Conservation (phyloP, 192 early-diverging fungal species). For the Backusella mclennaniae region DNA sequence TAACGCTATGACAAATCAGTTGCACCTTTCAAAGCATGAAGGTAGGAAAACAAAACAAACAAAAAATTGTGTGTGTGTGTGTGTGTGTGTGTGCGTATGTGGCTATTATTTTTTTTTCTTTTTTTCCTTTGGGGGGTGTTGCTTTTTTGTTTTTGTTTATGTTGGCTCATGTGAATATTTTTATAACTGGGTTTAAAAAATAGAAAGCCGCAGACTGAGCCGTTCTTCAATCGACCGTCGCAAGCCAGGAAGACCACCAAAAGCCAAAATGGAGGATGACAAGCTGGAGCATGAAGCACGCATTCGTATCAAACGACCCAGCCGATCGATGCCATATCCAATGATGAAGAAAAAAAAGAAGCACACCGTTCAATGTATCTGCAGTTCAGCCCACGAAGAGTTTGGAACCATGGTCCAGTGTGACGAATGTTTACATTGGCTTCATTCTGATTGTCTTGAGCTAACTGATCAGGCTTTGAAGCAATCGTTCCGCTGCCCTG, state of each 20-base stretch:
- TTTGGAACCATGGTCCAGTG: slow-evolving; percentile 71
- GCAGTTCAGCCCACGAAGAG: slow-evolving; percentile 42
- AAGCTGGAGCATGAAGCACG: not conserved
- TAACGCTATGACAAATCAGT: not conserved
- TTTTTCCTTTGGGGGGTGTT: not conserved
- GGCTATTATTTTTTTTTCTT: not conserved
- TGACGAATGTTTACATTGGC: slow-evolving; percentile 68
- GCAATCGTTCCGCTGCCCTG: slow-evolving; percentile 62
- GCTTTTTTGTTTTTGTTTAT: slow-evolving; percentile 1
- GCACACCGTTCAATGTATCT: slow-evolving; percentile 51
- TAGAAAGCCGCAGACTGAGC: not conserved
- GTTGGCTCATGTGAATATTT: slow-evolving; percentile 9
- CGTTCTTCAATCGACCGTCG: slow-evolving; percentile 6
- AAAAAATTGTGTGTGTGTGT: not conserved
- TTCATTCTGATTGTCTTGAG: slow-evolving; percentile 68
- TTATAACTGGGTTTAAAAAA: not conserved
- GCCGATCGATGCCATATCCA: not conserved
- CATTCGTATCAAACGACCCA: not conserved
- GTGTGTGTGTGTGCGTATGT: not conserved
- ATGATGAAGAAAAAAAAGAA: slow-evolving; percentile 20
- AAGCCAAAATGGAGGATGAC: not conserved
- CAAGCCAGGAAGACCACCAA: slow-evolving; percentile 16
- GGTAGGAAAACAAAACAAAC: not conserved
- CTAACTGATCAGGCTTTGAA: slow-evolving; percentile 56
- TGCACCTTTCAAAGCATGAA: not conserved